A percentile compares a stretch with the other conserved stretches of the same genome.
Evolutionary conservation across 2,329 filamentous ascomycete genomes (phyloP).

Genomic region (Phaeosphaeriaceae sp.): DNA sequence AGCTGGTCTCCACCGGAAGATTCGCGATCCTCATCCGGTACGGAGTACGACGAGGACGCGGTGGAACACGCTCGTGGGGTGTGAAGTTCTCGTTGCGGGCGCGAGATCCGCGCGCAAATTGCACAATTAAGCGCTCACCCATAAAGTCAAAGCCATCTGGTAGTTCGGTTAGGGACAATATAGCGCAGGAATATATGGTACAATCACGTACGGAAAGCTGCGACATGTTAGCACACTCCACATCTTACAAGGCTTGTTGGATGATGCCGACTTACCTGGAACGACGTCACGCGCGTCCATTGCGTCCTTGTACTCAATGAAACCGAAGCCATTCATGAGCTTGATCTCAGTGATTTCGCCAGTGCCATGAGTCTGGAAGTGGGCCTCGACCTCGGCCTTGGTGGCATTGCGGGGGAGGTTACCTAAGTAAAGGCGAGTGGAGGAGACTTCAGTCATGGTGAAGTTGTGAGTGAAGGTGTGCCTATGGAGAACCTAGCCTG

Average conservation of each 20-base stretch:
- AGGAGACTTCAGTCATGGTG: slow-evolving; percentile 83
- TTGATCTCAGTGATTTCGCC: slow-evolving; percentile 99
- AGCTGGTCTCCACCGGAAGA: slow-evolving; percentile 95
- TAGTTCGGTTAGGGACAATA: slow-evolving; percentile 22
- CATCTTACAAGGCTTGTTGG: slow-evolving; percentile 2
- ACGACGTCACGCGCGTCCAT: slow-evolving; percentile 99
- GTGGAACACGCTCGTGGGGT: slow-evolving; percentile 68
- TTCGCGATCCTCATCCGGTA: slow-evolving; percentile 98
- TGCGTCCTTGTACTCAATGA: slow-evolving; percentile 98
- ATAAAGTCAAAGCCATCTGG: slow-evolving; percentile 97
- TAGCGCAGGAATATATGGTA: not conserved
- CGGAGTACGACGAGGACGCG: slow-evolving; percentile 89
- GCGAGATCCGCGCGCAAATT: slow-evolving; percentile 91
- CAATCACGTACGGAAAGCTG: slow-evolving; percentile 63
- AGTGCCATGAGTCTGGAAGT: slow-evolving; percentile 94
- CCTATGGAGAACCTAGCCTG: slow-evolving; percentile 41
- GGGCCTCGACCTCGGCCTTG: slow-evolving; percentile 94
- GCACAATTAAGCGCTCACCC: slow-evolving; percentile 95
- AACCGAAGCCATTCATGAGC: slow-evolving; percentile 99
- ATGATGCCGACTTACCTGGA: slow-evolving; percentile 72
- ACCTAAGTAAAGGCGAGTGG: slow-evolving; percentile 94
- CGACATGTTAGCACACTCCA: slow-evolving; percentile 30
- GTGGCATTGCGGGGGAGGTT: slow-evolving; percentile 97
- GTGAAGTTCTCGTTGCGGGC: slow-evolving; percentile 67
- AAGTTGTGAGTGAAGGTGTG: slow-evolving; percentile 18